A percentile compares a stretch with the other conserved stretches of the same genome.
Evolutionary conservation across 2,329 filamentous ascomycete species (phyloP).

Genomic region (Colletotrichum sidae): DNA sequence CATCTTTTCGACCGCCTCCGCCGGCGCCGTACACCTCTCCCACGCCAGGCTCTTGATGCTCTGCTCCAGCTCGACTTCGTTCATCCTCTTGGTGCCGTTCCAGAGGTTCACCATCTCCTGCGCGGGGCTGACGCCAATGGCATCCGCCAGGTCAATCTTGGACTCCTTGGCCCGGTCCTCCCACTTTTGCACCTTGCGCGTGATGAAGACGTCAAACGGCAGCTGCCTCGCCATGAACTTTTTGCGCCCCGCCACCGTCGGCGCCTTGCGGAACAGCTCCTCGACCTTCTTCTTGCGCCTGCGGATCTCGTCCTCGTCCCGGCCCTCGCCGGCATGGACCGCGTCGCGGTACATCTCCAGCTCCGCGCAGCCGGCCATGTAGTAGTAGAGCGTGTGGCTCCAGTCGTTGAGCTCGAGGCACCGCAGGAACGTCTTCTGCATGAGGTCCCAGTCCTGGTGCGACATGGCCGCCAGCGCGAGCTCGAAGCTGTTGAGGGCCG

Average conservation of each 20-base stretch:
- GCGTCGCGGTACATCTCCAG: slow-evolving; percentile 83
- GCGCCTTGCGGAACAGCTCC: slow-evolving; percentile 77
- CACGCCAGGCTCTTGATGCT: slow-evolving; percentile 74
- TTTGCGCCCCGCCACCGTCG: slow-evolving; percentile 83
- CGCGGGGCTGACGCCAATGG: slow-evolving; percentile 81
- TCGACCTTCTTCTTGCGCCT: slow-evolving; percentile 73
- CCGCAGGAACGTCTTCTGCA: slow-evolving; percentile 78
- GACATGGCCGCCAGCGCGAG: slow-evolving; percentile 83
- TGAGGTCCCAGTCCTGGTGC: slow-evolving; percentile 79
- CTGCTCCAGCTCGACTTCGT: slow-evolving; percentile 69
- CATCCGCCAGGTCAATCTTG: slow-evolving; percentile 79
- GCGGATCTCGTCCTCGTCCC: slow-evolving; percentile 58
- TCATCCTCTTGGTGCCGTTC: slow-evolving; percentile 90
- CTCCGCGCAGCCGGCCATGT: slow-evolving; percentile 82
- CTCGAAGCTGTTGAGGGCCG: slow-evolving; percentile 88
- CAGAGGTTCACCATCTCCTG: slow-evolving; percentile 96
- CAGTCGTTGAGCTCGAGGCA: slow-evolving; percentile 88
- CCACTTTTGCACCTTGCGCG: slow-evolving; percentile 90
- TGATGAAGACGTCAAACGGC: slow-evolving; percentile 88
- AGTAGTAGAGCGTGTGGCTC: slow-evolving; percentile 91
- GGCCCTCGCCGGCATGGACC: slow-evolving; percentile 47
- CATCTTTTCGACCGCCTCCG: slow-evolving; percentile 56
- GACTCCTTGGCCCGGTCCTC: slow-evolving; percentile 78
- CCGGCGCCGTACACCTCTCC: slow-evolving; percentile 66
- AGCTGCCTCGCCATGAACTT: slow-evolving; percentile 89